Conservation (phyloP, 768 basidiomycete genomes). For the Termitomyces sp. region DNA sequence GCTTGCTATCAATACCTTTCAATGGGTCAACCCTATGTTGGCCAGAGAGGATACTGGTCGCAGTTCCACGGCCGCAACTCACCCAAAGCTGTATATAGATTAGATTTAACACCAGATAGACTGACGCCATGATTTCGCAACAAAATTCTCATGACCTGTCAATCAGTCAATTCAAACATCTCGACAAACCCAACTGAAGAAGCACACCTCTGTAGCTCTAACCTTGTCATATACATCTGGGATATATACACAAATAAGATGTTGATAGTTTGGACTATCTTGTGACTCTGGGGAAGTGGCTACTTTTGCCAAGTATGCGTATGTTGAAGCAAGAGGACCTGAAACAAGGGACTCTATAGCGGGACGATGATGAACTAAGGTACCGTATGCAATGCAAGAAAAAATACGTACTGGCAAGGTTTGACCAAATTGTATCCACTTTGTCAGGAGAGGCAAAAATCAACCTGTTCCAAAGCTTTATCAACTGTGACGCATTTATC, state of each 20-base stretch:
- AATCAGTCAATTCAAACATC: neutral
- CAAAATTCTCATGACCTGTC: conserved; percentile 64
- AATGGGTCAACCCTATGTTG: neutral
- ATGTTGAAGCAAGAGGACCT: conserved; percentile 56
- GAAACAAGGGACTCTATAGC: conserved; percentile 54
- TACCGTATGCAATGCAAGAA: neutral
- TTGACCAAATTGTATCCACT: conserved; percentile 59
- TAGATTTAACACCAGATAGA: conserved; percentile 65
- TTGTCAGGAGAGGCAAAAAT: conserved; percentile 58
- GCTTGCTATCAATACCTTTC: conserved; percentile 72
- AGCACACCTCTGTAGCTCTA: conserved; percentile 44
- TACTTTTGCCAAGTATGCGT: conserved; percentile 56
- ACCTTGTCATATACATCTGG: conserved; percentile 67
- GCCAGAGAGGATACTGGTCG: neutral
- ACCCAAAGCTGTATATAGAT: conserved; percentile 65
- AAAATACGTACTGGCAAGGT: conserved; percentile 44
- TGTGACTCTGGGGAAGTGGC: conserved; percentile 48
- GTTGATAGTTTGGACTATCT: conserved; percentile 46
- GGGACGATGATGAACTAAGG: neutral
- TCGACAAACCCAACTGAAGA: neutral
- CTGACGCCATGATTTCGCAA: conserved; percentile 60
- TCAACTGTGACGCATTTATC: neutral
- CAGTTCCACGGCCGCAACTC: conserved; percentile 1
- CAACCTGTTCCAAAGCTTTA: conserved; percentile 38
- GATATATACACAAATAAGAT: conserved; percentile 67